Evolutionary conservation across 2,329 filamentous ascomycete genomes (phyloP).

Genomic region (Trichophyton schoenleinii): DNA sequence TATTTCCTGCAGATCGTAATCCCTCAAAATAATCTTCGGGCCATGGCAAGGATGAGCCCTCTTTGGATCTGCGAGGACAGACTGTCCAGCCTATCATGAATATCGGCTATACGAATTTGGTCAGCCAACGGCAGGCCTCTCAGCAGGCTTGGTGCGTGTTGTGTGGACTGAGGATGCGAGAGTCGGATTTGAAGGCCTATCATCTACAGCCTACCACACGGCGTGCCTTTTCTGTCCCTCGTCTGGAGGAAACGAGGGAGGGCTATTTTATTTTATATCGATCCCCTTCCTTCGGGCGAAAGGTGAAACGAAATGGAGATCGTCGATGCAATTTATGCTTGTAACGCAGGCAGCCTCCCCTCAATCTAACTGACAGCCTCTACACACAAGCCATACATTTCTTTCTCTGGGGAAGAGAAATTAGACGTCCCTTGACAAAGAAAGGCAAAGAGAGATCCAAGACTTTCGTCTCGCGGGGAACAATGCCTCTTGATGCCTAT

Average conservation of each 20-base stretch:
- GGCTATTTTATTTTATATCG: neutral
- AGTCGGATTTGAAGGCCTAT: neutral
- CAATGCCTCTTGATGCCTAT: neutral
- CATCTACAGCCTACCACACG: neutral
- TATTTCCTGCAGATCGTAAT: neutral
- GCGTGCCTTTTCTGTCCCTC: neutral
- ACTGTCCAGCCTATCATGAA: neutral
- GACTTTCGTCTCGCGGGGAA: neutral
- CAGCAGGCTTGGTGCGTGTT: neutral
- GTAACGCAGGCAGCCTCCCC: neutral
- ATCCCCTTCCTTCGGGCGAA: neutral
- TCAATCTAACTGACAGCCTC: neutral
- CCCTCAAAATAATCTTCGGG: conserved; percentile 2
- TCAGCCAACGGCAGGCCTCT: neutral
- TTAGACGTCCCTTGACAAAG: neutral
- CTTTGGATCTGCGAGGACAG: neutral
- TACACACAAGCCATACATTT: neutral
- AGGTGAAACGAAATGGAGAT: neutral
- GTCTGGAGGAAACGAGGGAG: neutral
- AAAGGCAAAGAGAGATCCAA: neutral
- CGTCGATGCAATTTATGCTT: neutral
- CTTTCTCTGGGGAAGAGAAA: neutral
- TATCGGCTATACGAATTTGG: neutral
- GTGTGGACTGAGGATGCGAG: neutral
- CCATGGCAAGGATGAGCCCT: neutral